These are phyloP conservation scores for Celoporthe dispersa DNA, from an alignment of 2,329 filamentous ascomycete species.

Conservation along the genomic window DNA sequence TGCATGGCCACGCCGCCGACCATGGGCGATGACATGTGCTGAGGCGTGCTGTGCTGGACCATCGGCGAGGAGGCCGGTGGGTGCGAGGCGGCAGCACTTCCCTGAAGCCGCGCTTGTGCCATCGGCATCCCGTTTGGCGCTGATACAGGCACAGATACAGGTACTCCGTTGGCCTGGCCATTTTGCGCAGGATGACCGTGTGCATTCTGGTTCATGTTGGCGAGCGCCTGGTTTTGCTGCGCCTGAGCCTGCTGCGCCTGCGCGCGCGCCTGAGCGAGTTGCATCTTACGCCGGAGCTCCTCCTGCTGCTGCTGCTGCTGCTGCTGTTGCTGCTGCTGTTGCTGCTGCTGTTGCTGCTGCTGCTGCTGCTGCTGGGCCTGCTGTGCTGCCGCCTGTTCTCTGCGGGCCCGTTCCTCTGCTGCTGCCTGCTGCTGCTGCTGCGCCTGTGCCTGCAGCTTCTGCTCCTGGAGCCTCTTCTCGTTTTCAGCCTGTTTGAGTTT, in stretches of 20 bases:
- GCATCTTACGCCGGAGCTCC: slow-evolving; percentile 29
- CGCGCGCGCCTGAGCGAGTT: slow-evolving; percentile 41
- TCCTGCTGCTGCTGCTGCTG: slow-evolving; percentile 35
- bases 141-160: slow-evolving; percentile 35
- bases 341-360: slow-evolving; percentile 33
- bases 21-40: slow-evolving; percentile 69
- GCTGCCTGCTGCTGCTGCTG: slow-evolving; percentile 51
- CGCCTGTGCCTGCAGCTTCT: slow-evolving; percentile 52
- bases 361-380: slow-evolving; percentile 7
- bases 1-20: slow-evolving; percentile 67
- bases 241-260: slow-evolving; percentile 39
- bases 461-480: slow-evolving; percentile 55
- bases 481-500: slow-evolving; percentile 69
- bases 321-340: no score
- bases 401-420: slow-evolving; percentile 43
- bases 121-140: slow-evolving; percentile 41
- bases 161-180: slow-evolving; percentile 49
- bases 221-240: slow-evolving; percentile 41
- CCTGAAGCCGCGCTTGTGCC: slow-evolving; percentile 52
- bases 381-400: slow-evolving; percentile 40
- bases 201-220: slow-evolving; percentile 43
- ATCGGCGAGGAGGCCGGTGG: slow-evolving; percentile 71
- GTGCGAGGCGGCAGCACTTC: slow-evolving; percentile 63
- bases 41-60: slow-evolving; percentile 65
- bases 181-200: slow-evolving; percentile 50